These are phyloP conservation scores for Elongisporangium anandrum DNA, from an alignment of 352 stramenopile genomes.

Conservation along the genomic window DNA sequence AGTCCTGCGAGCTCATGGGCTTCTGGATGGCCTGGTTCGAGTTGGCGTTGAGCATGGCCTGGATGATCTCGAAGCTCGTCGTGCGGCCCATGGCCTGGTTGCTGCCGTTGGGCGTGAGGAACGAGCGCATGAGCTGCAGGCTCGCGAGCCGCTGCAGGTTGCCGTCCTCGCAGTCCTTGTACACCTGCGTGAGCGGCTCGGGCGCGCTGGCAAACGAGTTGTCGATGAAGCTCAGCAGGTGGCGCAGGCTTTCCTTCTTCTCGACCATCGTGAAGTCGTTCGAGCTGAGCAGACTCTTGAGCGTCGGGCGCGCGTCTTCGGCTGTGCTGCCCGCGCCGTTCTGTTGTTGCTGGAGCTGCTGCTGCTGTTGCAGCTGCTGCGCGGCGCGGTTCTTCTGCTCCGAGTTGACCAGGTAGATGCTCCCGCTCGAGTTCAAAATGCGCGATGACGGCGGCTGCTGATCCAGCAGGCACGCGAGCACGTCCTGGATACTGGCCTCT, in stretches of 20 bases:
- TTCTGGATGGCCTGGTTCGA: conserved; percentile 84
- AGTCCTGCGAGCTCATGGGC: conserved; percentile 84
- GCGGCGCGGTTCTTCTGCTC: conserved; percentile 34
- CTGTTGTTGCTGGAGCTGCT: conserved; percentile 8
- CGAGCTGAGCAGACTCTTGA: conserved; percentile 82
- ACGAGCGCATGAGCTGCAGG: conserved; percentile 77
- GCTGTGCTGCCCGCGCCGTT: conserved; percentile 16
- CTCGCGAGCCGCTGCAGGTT: conserved; percentile 68
- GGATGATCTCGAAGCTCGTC: conserved; percentile 86
- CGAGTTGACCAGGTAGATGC: conserved; percentile 53
- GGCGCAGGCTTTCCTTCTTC: conserved; percentile 83
- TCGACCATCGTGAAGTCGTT: conserved; percentile 80
- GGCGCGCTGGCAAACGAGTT: conserved; percentile 74
- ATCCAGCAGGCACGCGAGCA: conserved; percentile 68
- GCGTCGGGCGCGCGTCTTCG: conserved; percentile 37
- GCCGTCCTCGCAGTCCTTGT: conserved; percentile 74
- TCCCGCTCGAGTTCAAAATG: conserved; percentile 38
- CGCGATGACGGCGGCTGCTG: conserved; percentile 50
- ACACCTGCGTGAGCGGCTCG: conserved; percentile 75
- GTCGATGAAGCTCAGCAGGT: conserved; percentile 82
- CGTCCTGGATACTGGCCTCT: conserved; percentile 74
- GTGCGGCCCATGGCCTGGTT: conserved; percentile 56
- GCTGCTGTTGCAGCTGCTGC: not conserved
- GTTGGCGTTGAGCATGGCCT: conserved; percentile 83
- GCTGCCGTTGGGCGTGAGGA: conserved; percentile 40